Evolutionary conservation across 2,329 filamentous ascomycete species (phyloP), one percentile per base, ranked within the genome.

Genomic region (Botryotinia narcissicola): DNA sequence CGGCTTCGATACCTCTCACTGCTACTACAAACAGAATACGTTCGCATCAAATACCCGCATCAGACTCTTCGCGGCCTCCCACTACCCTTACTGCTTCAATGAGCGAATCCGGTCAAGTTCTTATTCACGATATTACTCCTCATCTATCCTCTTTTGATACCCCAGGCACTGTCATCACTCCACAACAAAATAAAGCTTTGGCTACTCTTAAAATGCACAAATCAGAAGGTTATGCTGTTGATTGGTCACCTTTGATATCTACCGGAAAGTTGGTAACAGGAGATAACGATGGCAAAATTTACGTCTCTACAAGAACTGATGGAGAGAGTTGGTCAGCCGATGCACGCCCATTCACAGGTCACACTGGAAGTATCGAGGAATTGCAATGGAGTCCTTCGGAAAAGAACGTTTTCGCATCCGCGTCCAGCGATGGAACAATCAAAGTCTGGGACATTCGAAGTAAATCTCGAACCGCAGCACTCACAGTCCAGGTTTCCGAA

Each of bases 341-440:
- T 82, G 93, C 89, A 20, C 89, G 92, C 61, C 86, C 95, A 1
- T 97, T 97, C 84, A 89, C 89, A 35, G 95, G 95, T 69, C 96
- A 99, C 85, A 88, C 87, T 14, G 89, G 91, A 80, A 95, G 93
- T 70, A 90, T 99, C 25, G 96, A 99, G 85, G 96, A 99, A 81
- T 86, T 99, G 40, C 95, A 98, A 83, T 99, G 96, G 96, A 97
- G 93, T 70, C 96, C 96, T 0, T 93, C 91, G 29, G 96, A 99
- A 84, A 90, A 90, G 76, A 95, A 94, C 75, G 96, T 98, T 42
- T 99, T 99, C 80, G 93, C 96, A 0, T 98, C 95, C 0, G 95
- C 93, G 6, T 97, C 94, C 73, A 94, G 92, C 81, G 96, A 99
- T 83, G 95, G 96, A 79, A 97, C 93, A 16, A 91, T 99, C 76